A percentile compares a stretch with the other conserved stretches of the same genome.
Evolutionary conservation across 1,139 yeast genomes (phyloP).

Genomic region (Saccharomyces hybrid): DNA sequence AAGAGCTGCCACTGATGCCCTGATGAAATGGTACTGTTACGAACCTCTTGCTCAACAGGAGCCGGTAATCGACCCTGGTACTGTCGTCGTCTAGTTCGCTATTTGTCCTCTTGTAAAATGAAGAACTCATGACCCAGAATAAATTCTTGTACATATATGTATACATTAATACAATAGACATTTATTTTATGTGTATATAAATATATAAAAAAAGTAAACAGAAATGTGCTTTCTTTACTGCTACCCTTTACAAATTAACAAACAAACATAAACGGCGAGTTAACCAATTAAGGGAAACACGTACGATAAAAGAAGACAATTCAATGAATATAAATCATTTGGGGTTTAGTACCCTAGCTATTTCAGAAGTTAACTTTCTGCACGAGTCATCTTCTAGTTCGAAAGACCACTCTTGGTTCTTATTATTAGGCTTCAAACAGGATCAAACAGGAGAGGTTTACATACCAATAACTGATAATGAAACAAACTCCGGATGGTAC

Average conservation of each 20-base stretch:
- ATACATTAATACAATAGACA: slow-evolving; percentile 1
- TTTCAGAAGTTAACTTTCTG: background rate
- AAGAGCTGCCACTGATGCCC: slow-evolving; percentile 84
- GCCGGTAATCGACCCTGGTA: slow-evolving; percentile 38
- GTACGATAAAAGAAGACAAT: background rate
- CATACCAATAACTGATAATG: background rate
- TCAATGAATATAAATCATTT: background rate
- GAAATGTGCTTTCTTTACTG: background rate
- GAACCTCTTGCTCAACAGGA: slow-evolving; percentile 53
- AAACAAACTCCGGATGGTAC: background rate
- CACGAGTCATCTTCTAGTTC: background rate
- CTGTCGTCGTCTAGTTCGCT: slow-evolving; percentile 33
- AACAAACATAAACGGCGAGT: background rate
- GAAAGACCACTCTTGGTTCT: background rate
- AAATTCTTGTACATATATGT: slow-evolving; percentile 4
- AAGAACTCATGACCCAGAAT: slow-evolving; percentile 9
- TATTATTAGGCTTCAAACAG: background rate
- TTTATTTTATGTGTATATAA: background rate
- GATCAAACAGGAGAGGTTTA: background rate
- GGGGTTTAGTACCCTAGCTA: background rate
- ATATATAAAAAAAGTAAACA: background rate
- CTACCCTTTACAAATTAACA: background rate
- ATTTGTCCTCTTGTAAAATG: slow-evolving; percentile 12
- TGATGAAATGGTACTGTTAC: slow-evolving; percentile 87
- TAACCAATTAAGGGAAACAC: background rate